phyloP scores from a whole-genome alignment of 2,329 filamentous ascomycete species.

The Arachnomyces sp. region DNA sequence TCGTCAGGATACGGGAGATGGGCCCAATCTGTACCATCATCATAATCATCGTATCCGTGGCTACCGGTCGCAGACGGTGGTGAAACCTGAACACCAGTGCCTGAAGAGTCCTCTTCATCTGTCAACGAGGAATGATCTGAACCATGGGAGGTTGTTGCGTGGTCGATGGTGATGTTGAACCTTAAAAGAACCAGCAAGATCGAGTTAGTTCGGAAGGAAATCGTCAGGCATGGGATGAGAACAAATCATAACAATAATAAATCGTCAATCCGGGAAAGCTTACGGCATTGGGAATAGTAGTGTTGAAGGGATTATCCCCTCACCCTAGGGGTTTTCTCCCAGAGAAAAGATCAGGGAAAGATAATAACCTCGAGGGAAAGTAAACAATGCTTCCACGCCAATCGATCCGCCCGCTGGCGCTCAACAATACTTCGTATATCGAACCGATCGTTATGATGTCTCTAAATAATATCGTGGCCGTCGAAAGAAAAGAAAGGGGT shows the following conservation, averaged over 20 bases:
- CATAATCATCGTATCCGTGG: constrained; percentile 33
- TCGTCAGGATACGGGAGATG: constrained; percentile 38
- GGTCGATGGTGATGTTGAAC: constrained; percentile 38
- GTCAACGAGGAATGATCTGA: constrained; percentile 33
- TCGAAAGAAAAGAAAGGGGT: background rate
- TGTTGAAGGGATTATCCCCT: constrained; percentile 9
- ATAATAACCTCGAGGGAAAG: no score
- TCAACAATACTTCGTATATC: no score
- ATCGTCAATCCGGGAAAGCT: no score
- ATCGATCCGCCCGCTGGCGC: no score
- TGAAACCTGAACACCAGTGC: constrained; percentile 34
- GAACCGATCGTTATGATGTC: no score
- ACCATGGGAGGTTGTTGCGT: constrained; percentile 26
- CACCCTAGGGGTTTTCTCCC: constrained; percentile 5
- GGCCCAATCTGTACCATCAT: constrained; percentile 27
- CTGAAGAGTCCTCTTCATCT: constrained; percentile 41
- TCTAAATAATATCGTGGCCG: no score
- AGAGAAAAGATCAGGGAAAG: background rate
- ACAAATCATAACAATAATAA: no score
- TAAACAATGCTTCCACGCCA: background rate
- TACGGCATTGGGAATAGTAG: constrained; percentile 18
- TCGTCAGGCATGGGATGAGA: constrained; percentile 11
- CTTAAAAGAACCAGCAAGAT: constrained; percentile 15
- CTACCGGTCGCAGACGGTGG: constrained; percentile 32
- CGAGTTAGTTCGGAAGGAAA: background rate